Base-by-base conservation (phyloP, 73 alveolate genomes). In the Symbiodinium pilosum region DNA sequence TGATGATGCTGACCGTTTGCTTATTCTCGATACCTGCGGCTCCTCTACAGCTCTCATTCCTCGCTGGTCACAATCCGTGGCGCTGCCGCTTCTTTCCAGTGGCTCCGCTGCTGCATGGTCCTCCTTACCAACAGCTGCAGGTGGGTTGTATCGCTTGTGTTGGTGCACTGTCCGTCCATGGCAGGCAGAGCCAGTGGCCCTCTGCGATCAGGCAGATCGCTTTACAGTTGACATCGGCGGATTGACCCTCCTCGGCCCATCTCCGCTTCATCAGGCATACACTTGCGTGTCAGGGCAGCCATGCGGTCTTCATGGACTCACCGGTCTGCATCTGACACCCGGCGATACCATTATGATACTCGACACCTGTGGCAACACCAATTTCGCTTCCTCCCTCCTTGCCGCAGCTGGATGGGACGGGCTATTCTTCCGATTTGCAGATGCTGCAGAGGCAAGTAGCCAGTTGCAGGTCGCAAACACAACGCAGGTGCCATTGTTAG, bases 131-230 rank as follows among this genome's bases (percentile, higher is more conserved):
- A 43, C 93, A 5, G 83, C 51, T 0, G 38, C 93, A 1, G 93
- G 93, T 0, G 93, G 93, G 38, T 71, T 30, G 54, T 86, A 86
- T 41, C 93, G 93, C 30, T 9, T 86, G 83, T 86, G 93, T 52
- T 86, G 93, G 93, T 86, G 93, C 83, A 44, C 83, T 59, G 34
- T 28, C 51, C 85, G 85, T 24, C 38, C 77, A 7, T 64, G 77
- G 77, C 77, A 64, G 28, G 59, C 14, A 6, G 38, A 64, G 38
- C 38, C 77, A 26, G 85, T 34, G 43, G 30, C 43, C 26, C 40
- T 59, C 0, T 86, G 93, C 39, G 93, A 86, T 1, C 54, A 39
- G 9, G 83, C 54, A 32, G 36, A 14, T 16, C 83, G 41, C 83
- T 86, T 86, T 83, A 28, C 41, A 21, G 93, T 86, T 32, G 93